phyloP scores from a whole-genome alignment of 495 filamentous ascomycete species.

The Penicillium longicatenatum region DNA sequence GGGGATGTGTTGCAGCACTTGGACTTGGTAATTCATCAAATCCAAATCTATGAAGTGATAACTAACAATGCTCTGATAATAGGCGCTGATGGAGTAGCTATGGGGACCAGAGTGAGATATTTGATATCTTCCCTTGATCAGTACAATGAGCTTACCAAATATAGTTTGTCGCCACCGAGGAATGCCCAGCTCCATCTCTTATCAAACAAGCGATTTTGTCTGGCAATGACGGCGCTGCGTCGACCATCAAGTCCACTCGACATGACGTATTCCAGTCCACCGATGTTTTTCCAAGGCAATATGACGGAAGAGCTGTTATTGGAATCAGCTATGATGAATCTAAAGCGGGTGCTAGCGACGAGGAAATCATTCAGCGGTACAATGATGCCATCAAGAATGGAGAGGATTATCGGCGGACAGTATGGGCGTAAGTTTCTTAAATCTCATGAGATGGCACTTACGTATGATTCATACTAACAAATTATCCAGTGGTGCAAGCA shows the following conservation, averaged over 20 bases:
- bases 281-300: conserved; percentile 29
- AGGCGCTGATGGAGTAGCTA: conserved; percentile 58
- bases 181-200: conserved; percentile 23
- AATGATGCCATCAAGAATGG: conserved; percentile 25
- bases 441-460: neutral
- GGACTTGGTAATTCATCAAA: conserved; percentile 47
- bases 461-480: neutral
- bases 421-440: conserved; percentile 28
- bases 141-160: neutral
- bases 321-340: conserved; percentile 23
- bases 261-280: conserved; percentile 29
- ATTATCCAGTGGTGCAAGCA: conserved; percentile 21
- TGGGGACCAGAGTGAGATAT: conserved; percentile 59
- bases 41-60: neutral
- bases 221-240: conserved; percentile 23
- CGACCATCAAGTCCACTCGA: conserved; percentile 25
- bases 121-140: neutral
- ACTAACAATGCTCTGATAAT: neutral
- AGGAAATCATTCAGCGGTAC: conserved; percentile 25
- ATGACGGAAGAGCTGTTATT: conserved; percentile 30
- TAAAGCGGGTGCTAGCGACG: conserved; percentile 16
- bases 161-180: conserved; percentile 27
- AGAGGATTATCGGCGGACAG: conserved; percentile 21
- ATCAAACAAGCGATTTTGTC: conserved; percentile 26
- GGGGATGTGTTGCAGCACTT: conserved; percentile 60